A percentile compares a stretch with the other conserved stretches of the same genome.
phyloP scores from a whole-genome alignment of 495 filamentous ascomycete genomes.

The Aspergillus taichungensis region DNA sequence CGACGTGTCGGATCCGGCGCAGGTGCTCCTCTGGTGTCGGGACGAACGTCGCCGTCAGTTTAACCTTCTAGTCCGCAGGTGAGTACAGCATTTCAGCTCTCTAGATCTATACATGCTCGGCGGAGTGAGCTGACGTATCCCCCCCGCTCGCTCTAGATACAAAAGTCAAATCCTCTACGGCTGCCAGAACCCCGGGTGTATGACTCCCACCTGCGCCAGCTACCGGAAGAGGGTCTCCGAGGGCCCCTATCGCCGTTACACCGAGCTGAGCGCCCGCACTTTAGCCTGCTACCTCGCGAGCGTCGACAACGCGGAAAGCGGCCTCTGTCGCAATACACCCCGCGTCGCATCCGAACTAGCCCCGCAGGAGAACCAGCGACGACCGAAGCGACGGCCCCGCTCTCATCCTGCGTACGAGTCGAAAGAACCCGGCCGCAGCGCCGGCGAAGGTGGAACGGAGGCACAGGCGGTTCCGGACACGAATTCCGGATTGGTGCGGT shows the following conservation, averaged over 20 bases:
- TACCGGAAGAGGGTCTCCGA: conserved; percentile 58
- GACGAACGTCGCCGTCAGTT: conserved; percentile 44
- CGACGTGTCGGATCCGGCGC: conserved; percentile 34
- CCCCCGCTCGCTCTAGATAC: conserved; percentile 45
- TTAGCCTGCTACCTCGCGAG: conserved; percentile 72
- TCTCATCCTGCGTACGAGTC: conserved; percentile 14
- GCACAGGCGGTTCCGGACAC: not conserved
- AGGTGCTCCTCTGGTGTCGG: conserved; percentile 39
- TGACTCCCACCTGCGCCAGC: conserved; percentile 71
- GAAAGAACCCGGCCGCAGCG: not conserved
- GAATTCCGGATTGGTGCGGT: not conserved
- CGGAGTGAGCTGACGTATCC: too few species aligned
- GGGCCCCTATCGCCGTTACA: conserved; percentile 65
- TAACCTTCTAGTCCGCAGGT: conserved; percentile 45
- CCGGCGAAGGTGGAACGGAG: not conserved
- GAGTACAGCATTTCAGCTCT: conserved; percentile 8
- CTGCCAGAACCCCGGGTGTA: conserved; percentile 61
- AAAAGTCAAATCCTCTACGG: conserved; percentile 78
- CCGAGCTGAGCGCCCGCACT: conserved; percentile 60
- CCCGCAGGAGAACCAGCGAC: conserved; percentile 17
- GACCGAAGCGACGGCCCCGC: conserved; percentile 23
- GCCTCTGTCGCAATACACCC: conserved; percentile 56
- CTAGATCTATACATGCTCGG: too few species aligned
- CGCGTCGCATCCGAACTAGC: conserved; percentile 23
- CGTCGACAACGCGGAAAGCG: conserved; percentile 65